Conservation (phyloP, 768 basidiomycete species). For the Leccinum aurantiacum region DNA sequence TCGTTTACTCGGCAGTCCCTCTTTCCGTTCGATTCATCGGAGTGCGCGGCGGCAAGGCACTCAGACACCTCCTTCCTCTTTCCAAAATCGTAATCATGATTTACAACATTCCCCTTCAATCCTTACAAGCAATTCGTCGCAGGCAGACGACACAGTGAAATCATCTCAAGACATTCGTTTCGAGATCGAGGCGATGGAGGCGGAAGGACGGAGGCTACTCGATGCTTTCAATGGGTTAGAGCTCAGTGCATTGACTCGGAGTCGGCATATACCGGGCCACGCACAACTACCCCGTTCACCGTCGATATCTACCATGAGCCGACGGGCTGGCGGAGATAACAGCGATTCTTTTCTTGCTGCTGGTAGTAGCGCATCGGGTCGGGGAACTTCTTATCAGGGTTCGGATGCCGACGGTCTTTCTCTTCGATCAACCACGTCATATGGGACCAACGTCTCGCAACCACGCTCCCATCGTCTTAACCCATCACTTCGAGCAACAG, state of each 20-base stretch:
- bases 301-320: slow-evolving; percentile 28
- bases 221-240: slow-evolving; percentile 83
- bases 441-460: slow-evolving; percentile 47
- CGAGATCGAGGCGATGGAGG: slow-evolving; percentile 68
- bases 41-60: slow-evolving; percentile 45
- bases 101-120: slow-evolving; percentile 37
- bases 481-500: slow-evolving; percentile 36
- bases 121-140: slow-evolving; percentile 37
- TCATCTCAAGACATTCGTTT: slow-evolving; percentile 62
- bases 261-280: slow-evolving; percentile 25
- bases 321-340: slow-evolving; percentile 28
- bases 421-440: slow-evolving; percentile 53
- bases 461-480: slow-evolving; percentile 46
- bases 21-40: slow-evolving; percentile 44
- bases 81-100: slow-evolving; percentile 36
- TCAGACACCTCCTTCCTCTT: slow-evolving; percentile 58
- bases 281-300: slow-evolving; percentile 30
- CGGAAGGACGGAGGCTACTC: slow-evolving; percentile 66
- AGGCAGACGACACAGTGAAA: slow-evolving; percentile 55
- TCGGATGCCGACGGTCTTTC: slow-evolving; percentile 52
- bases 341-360: slow-evolving; percentile 26
- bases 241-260: slow-evolving; percentile 58
- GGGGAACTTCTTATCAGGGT: slow-evolving; percentile 31
- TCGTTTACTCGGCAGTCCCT: slow-evolving; percentile 21
- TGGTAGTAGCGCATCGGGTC: slow-evolving; percentile 28